Percentiles rank a stretch among this genome's conserved stretches.
Evolutionary conservation across 768 basidiomycete genomes (phyloP).

Genomic region (Xerocomellus chrysenteron): DNA sequence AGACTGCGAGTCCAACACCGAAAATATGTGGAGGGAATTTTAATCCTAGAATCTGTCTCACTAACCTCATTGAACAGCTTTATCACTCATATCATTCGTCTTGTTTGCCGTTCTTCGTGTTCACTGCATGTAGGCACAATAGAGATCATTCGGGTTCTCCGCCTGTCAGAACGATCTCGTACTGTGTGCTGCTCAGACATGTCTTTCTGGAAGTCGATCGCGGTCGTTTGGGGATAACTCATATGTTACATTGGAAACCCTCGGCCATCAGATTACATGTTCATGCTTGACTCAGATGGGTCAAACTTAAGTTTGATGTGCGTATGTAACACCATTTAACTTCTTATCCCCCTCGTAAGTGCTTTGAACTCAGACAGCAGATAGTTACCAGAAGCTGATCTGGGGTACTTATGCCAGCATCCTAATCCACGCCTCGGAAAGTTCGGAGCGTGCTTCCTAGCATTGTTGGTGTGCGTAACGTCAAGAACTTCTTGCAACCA

Average conservation of each 20-base stretch:
- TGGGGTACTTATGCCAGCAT: constrained; percentile 10
- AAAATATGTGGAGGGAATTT: constrained; percentile 34
- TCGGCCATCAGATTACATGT: constrained; percentile 4
- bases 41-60: constrained; percentile 6
- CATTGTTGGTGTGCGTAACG: background rate
- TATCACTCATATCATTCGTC: background rate
- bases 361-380: constrained; percentile 19
- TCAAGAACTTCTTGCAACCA: background rate
- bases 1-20: constrained; percentile 25
- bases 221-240: constrained; percentile 1
- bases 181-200: background rate
- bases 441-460: background rate
- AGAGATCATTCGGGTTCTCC: constrained; percentile 7
- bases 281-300: background rate
- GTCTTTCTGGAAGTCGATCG: constrained; percentile 9
- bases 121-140: constrained; percentile 18
- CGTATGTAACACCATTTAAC: constrained; percentile 18
- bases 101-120: constrained; percentile 16
- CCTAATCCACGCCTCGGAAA: background rate
- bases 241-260: background rate
- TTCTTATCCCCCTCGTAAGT: background rate
- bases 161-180: background rate
- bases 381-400: constrained; percentile 6
- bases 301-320: constrained; percentile 24
- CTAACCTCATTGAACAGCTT: constrained; percentile 3